Evolutionary conservation across 176 grass and related monocot genomes (phyloP).

Genomic region (Leersia perrieri): DNA sequence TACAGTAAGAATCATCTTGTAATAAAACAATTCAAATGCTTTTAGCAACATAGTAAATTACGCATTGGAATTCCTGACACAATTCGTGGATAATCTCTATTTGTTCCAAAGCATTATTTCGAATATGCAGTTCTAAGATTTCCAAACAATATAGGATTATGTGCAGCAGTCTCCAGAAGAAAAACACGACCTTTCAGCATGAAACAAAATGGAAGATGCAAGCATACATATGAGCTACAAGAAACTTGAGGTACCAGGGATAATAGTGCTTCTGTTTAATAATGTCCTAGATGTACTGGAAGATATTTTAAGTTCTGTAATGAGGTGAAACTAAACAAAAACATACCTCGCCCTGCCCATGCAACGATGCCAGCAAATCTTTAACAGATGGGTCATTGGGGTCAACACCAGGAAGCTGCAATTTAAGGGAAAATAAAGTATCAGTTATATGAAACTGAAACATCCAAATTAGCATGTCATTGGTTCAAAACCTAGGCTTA

Average conservation of each 20-base stretch:
- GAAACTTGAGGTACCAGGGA: not conserved
- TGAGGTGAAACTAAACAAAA: not conserved
- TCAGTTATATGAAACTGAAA: slow-evolving; percentile 9
- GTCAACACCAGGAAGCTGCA: slow-evolving; percentile 96
- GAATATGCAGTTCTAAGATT: not conserved
- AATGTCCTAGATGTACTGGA: not conserved
- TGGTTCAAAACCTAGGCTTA: slow-evolving; percentile 29
- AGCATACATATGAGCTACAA: not conserved
- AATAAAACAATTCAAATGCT: not conserved
- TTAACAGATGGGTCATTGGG: slow-evolving; percentile 96
- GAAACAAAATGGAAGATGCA: not conserved
- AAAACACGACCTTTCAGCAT: not conserved
- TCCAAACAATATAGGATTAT: not conserved
- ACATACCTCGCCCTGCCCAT: slow-evolving; percentile 71
- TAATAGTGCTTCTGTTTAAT: not conserved
- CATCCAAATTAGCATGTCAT: not conserved
- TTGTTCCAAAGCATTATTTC: not conserved
- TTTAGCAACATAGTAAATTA: not conserved
- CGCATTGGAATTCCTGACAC: not conserved
- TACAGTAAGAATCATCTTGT: not conserved
- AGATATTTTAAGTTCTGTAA: not conserved
- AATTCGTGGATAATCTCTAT: not conserved
- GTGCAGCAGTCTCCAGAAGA: not conserved
- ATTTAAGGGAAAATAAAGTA: slow-evolving; percentile 1
- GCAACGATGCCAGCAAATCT: slow-evolving; percentile 85